Conservation (phyloP, 805 yeast species). For the Zygotorulaspora florentina region DNA sequence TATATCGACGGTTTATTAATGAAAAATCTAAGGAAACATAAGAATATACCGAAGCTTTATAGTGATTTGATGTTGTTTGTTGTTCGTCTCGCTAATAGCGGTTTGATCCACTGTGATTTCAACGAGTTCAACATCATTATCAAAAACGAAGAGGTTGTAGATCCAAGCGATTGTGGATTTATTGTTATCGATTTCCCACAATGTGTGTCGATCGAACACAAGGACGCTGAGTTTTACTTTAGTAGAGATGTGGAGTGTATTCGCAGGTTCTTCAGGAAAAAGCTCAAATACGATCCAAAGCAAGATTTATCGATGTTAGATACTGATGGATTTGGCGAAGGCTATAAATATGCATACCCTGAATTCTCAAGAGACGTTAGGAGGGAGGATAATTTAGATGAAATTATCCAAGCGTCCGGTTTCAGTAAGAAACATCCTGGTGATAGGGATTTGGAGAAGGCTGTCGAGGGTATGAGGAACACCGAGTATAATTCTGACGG, state of each 20-base stretch:
- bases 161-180: slow-evolving; percentile 57
- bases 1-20: slow-evolving; percentile 84
- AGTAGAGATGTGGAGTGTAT: slow-evolving; percentile 92
- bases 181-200: slow-evolving; percentile 98
- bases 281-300: slow-evolving; percentile 67
- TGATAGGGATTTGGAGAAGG: slow-evolving; percentile 68
- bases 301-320: slow-evolving; percentile 70
- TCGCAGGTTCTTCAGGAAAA: slow-evolving; percentile 72
- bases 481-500: slow-evolving; percentile 33
- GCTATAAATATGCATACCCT: slow-evolving; percentile 73
- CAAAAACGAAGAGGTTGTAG: slow-evolving; percentile 46
- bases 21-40: slow-evolving; percentile 73
- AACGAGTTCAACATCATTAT: slow-evolving; percentile 94
- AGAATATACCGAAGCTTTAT: slow-evolving; percentile 66
- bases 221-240: slow-evolving; percentile 82
- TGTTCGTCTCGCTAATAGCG: slow-evolving; percentile 77
- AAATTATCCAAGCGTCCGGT: slow-evolving; percentile 91
- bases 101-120: slow-evolving; percentile 94
- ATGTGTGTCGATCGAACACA: slow-evolving; percentile 89
- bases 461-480: slow-evolving; percentile 62
- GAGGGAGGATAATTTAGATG: slow-evolving; percentile 68
- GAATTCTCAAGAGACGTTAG: slow-evolving; percentile 69
- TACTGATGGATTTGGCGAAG: slow-evolving; percentile 77
- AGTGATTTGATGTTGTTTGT: slow-evolving; percentile 83
- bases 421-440: slow-evolving; percentile 51